These are phyloP conservation scores for Cladosporium velox DNA, from an alignment of 2,329 filamentous ascomycete species.

Conservation along the genomic window DNA sequence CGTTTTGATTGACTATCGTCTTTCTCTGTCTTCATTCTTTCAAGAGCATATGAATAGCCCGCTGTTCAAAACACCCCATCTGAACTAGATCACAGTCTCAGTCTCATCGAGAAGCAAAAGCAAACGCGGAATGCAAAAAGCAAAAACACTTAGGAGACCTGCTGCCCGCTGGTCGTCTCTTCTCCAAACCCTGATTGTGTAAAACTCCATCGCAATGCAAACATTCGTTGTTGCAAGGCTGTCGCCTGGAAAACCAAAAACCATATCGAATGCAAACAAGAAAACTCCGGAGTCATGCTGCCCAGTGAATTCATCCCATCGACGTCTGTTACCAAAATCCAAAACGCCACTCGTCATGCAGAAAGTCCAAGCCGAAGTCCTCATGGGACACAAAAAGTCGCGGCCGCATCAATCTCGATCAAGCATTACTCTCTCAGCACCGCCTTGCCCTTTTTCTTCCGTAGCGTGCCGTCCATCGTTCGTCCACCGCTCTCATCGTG, in stretches of 20 bases:
- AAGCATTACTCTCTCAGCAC: conserved; percentile 1
- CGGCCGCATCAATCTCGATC: background rate
- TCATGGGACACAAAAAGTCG: background rate
- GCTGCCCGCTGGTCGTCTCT: conserved; percentile 8
- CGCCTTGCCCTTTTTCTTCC: conserved; percentile 5
- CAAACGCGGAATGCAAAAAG: background rate
- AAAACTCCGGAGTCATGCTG: conserved; percentile 8
- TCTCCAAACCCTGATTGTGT: background rate
- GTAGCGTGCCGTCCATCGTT: conserved; percentile 2
- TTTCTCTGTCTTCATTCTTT: background rate
- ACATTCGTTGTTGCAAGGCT: background rate
- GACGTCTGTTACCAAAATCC: background rate
- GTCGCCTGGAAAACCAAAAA: background rate
- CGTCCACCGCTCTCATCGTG: background rate
- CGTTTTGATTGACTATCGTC: background rate
- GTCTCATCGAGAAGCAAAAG: background rate
- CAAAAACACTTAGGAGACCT: background rate
- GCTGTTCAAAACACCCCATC: background rate
- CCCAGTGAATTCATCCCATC: background rate
- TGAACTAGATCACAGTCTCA: background rate
- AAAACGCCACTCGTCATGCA: background rate
- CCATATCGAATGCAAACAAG: background rate
- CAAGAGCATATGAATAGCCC: background rate
- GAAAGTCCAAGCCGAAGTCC: background rate
- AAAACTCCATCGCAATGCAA: conserved; percentile 5